phyloP scores from a whole-genome alignment of 306 rosid species.

The Alnus glutinosa region DNA sequence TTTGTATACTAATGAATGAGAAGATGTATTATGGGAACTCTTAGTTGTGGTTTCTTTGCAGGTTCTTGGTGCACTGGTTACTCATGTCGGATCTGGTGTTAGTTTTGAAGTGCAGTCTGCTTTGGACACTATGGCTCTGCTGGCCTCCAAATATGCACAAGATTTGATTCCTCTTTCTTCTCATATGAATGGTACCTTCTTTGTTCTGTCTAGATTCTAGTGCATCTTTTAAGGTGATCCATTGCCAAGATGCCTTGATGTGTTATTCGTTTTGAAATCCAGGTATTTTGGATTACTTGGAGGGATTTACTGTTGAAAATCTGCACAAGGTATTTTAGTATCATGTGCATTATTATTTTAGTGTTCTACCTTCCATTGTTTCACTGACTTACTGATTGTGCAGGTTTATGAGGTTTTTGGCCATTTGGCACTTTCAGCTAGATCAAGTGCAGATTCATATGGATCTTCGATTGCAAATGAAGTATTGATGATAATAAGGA shows the following conservation, averaged over 20 bases:
- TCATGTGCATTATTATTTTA: background rate
- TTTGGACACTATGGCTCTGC: constrained; percentile 33
- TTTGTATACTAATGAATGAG: background rate
- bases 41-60: constrained; percentile 10
- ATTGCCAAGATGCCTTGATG: constrained; percentile 1
- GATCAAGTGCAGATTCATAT: constrained; percentile 28
- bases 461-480: constrained; percentile 42
- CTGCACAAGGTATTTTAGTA: constrained; percentile 38
- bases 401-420: constrained; percentile 50
- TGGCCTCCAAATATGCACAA: constrained; percentile 32
- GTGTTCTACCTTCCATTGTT: constrained; percentile 3
- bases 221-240: constrained; percentile 9
- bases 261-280: constrained; percentile 11
- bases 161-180: constrained; percentile 42
- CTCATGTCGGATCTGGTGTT: constrained; percentile 45
- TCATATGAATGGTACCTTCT: constrained; percentile 35
- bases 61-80: constrained; percentile 47
- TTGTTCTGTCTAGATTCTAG: background rate
- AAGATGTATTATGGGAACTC: constrained; percentile 5
- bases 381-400: constrained; percentile 17
- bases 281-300: constrained; percentile 48
- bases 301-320: constrained; percentile 43
- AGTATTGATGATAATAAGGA: constrained; percentile 41
- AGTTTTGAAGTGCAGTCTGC: constrained; percentile 40
- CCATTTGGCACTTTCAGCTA: constrained; percentile 36